Base-by-base conservation (phyloP, 139 green algal genomes). In the Parachlorella kessleri region DNA sequence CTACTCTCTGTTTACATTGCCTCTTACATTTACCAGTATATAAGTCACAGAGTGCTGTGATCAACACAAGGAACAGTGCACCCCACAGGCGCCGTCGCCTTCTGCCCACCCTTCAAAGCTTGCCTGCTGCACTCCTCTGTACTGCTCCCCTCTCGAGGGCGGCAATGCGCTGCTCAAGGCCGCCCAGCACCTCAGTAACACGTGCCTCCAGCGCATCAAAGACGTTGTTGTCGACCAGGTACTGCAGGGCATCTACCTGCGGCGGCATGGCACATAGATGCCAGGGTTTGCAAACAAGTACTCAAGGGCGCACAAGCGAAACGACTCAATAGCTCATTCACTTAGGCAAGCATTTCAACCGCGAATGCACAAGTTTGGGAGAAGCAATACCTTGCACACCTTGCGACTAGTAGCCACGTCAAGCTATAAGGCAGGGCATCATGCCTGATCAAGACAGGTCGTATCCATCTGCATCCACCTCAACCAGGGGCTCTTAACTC, bases 141-240 rank as follows among this genome's bases (percentile, higher is more conserved):
- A n/a, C 55, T 40, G 73, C 59, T 6, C n/a, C 37, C 38, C 39
- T 26, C 73, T 78, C 73, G 38, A 78, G 30, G 8, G 73, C 73
- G 37, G 37, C 37, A 55, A 78, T 37, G 10, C 73, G 55, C 35
- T 14, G 21, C 73, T 78, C 73, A 55, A 78, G 55, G 37, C 40
- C 32, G n/a, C 59, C n/a, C 55, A 72, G 37, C 36, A 55, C 59
- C n/a, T 59, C 63, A 28, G 73, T 59, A 55, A 78, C 32, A 24
- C 59, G 73, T 26, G 59, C 28, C 38, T 78, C 73, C 55, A 78
- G 73, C 37, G 71, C 55, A 55, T 78, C 73, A 23, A 78, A 18
- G 1, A 30, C 73, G 41, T 78, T 71, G 55, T 78, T 55, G 37
- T 41, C 35, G 72, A 32, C 6, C 33, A 3, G 6, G 23, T 32